Evolutionary conservation across 2,329 filamentous ascomycete genomes (phyloP).

Genomic region (Talaromyces verruculosus): DNA sequence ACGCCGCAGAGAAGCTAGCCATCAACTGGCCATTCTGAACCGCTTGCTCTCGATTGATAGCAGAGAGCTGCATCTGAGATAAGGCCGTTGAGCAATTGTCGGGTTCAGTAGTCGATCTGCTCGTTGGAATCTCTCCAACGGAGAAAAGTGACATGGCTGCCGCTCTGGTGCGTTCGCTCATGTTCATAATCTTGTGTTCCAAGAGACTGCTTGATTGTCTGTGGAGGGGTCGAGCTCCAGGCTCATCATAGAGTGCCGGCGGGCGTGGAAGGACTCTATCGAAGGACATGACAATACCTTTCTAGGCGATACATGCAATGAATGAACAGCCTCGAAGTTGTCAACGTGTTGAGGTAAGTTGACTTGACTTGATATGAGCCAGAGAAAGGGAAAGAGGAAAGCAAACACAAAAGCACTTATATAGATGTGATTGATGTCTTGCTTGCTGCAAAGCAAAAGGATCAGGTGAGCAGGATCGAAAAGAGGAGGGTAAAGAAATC

Average conservation of each 20-base stretch:
- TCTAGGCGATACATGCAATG: constrained; percentile 3
- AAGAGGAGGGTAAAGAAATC: not conserved
- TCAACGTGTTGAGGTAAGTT: constrained; percentile 18
- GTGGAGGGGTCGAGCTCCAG: constrained; percentile 32
- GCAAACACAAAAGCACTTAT: constrained; percentile 28
- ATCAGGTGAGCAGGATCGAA: not conserved
- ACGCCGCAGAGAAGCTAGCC: constrained; percentile 16
- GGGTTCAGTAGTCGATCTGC: not conserved
- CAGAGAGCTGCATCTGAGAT: constrained; percentile 29
- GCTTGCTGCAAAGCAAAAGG: not conserved
- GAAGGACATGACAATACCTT: constrained; percentile 42
- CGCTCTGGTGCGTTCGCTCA: constrained; percentile 25
- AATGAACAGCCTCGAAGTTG: constrained; percentile 19
- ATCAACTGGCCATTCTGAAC: constrained; percentile 25
- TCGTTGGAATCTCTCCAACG: not conserved
- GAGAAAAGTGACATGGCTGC: constrained; percentile 14
- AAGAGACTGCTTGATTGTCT: constrained; percentile 39
- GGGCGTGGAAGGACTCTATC: constrained; percentile 50
- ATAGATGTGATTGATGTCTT: constrained; percentile 24
- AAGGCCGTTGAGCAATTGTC: constrained; percentile 17
- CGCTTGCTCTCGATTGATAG: constrained; percentile 30
- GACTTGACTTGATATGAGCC: constrained; percentile 1
- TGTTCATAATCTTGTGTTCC: constrained; percentile 46
- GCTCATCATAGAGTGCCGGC: constrained; percentile 43
- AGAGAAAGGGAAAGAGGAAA: constrained; percentile 18